Evolutionary conservation across 352 stramenopile species (phyloP), one percentile per base, ranked within the genome.

Genomic region (Globisporangium paddicum): DNA sequence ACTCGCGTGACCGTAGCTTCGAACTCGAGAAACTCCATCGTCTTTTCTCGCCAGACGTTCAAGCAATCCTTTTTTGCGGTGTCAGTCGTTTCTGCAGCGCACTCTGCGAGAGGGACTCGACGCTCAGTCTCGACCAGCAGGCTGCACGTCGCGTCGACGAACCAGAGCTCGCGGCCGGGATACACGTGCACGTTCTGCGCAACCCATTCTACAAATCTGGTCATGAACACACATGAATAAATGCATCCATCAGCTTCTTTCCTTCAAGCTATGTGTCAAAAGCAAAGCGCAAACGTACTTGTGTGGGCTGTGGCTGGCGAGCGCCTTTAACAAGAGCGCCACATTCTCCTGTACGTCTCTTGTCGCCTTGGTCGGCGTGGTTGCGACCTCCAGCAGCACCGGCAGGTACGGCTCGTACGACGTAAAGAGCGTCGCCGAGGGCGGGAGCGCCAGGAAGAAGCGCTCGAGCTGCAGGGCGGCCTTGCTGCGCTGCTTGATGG

Each of bases 361-460:
- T 4, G 58, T 57, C 10, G 61, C 57, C 23, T 77, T 77, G 26
- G 49, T 47, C 4, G 64, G 49, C 16, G 71, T 68, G 5, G 59
- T 55, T 62, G 79, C 63, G 14, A 79, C 55, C 5, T 70, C 76
- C 10, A 66, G 57, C n/a, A 86, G 53, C 37, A 76, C 16, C 14
- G 53, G 49, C 10, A 88, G 60, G 54, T 81, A 88, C 34, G 73
- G 75, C 49, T 88, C 78, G 47, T 81, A 87, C 5, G 72, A 75
- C 35, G 67, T 49, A 23, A 72, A 55, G 6, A 87, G 58, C 3
- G 55, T 53, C 0, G 67, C 65, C 1, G 72, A 69, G 0, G 62
- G 55, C 5, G 51, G 7, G 26, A 87, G 47, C 3, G 44, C 26
- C 19, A 42, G 53, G 11, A 84, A 69, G 47, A 82, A 72, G 14